A percentile compares a stretch with the other conserved stretches of the same genome.
These are phyloP conservation scores for Xylariaceae sp. DNA, from an alignment of 2,329 filamentous ascomycete species.

Conservation along the genomic window DNA sequence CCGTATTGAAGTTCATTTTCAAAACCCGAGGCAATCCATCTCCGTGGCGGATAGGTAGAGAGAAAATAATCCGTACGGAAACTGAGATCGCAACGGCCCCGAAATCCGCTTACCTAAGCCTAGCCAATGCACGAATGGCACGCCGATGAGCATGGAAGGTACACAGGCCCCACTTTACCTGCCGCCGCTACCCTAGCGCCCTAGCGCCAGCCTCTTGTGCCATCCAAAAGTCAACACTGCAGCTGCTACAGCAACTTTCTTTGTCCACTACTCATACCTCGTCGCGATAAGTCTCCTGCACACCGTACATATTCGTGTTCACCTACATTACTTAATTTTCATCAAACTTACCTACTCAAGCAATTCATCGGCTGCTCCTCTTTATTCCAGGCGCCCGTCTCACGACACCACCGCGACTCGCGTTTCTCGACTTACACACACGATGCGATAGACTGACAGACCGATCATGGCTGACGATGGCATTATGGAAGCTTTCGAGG, in stretches of 20 bases:
- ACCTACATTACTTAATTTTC: background rate
- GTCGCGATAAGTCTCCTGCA: constrained; percentile 4
- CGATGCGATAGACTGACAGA: constrained; percentile 43
- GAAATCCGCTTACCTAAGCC: background rate
- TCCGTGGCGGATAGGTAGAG: too few relatives aligned
- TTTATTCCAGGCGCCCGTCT: background rate
- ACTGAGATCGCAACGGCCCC: background rate
- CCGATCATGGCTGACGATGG: constrained; percentile 65
- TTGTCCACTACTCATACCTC: background rate
- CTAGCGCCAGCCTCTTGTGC: background rate
- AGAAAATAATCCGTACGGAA: too few relatives aligned
- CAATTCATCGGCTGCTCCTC: background rate
- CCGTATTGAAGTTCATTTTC: too few relatives aligned
- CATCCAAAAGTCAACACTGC: background rate
- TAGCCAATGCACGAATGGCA: background rate
- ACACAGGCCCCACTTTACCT: background rate
- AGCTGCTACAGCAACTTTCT: constrained; percentile 6
- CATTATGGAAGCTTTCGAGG: constrained; percentile 71
- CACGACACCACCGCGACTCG: constrained; percentile 12
- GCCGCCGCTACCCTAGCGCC: background rate
- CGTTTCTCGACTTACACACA: constrained; percentile 21
- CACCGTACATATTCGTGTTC: background rate
- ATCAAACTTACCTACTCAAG: background rate
- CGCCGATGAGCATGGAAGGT: background rate
- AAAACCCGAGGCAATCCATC: too few relatives aligned